Conservation (phyloP, 495 filamentous ascomycete genomes). For the Melanomma pulvis-pyrius region DNA sequence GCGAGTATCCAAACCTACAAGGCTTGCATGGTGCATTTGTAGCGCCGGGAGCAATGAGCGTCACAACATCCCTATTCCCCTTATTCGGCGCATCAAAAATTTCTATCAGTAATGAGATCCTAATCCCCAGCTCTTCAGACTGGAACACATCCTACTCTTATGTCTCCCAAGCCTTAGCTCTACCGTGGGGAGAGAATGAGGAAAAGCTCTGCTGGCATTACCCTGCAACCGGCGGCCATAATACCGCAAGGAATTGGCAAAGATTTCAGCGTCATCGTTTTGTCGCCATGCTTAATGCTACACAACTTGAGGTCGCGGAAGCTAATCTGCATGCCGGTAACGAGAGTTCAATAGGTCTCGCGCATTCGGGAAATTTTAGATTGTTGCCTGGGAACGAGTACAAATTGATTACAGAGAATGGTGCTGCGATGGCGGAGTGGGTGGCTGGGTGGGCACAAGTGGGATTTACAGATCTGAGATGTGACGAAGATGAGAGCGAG, state of each 20-base stretch:
- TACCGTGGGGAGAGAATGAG: conserved; percentile 59
- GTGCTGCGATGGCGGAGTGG: conserved; percentile 37
- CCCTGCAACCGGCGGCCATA: conserved; percentile 68
- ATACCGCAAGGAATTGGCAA: conserved; percentile 64
- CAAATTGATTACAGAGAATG: conserved; percentile 17
- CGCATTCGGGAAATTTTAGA: conserved; percentile 36
- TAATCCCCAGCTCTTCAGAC: conserved; percentile 78
- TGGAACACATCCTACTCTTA: conserved; percentile 52
- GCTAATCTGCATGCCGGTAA: neutral
- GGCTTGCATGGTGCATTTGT: conserved; percentile 72
- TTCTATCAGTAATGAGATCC: conserved; percentile 77
- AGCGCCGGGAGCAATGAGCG: conserved; percentile 61
- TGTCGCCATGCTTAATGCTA: conserved; percentile 68
- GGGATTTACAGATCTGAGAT: conserved; percentile 42
- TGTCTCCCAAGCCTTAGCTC: conserved; percentile 48
- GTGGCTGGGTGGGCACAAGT: conserved; percentile 40
- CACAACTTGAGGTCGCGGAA: conserved; percentile 53
- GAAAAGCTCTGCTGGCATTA: conserved; percentile 69
- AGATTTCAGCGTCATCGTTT: conserved; percentile 76
- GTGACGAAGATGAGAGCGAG: conserved; percentile 30
- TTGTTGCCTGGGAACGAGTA: conserved; percentile 37
- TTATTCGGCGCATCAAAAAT: conserved; percentile 78
- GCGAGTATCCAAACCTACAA: conserved; percentile 43
- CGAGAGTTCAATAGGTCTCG: conserved; percentile 1
- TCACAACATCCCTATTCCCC: conserved; percentile 63